These are phyloP conservation scores for Trypanosoma caninum DNA, from an alignment of 208 protist genomes.

Conservation along the genomic window DNA sequence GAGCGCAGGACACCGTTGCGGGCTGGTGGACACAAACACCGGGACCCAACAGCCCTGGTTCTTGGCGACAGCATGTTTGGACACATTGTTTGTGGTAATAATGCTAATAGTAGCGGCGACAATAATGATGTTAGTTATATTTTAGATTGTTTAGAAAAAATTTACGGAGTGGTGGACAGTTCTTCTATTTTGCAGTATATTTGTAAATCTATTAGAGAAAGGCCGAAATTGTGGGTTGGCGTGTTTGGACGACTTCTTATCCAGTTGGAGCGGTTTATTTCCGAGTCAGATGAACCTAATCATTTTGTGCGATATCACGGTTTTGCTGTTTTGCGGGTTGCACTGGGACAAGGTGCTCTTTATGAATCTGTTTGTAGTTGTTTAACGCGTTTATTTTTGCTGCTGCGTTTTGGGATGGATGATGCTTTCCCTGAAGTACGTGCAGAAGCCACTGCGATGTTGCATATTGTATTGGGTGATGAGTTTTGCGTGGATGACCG, in stretches of 20 bases:
- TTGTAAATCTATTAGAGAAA: constrained; percentile 3
- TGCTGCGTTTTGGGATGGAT: constrained; percentile 57
- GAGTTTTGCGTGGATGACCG: constrained; percentile 29
- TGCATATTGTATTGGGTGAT: constrained; percentile 26
- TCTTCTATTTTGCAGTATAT: constrained; percentile 20
- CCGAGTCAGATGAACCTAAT: constrained; percentile 23
- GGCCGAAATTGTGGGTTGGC: constrained; percentile 11
- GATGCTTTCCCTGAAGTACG: constrained; percentile 78
- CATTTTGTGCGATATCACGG: constrained; percentile 42
- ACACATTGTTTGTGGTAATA: neutral
- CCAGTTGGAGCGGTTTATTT: constrained; percentile 27
- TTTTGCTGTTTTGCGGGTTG: constrained; percentile 28
- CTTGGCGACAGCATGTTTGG: too few species aligned
- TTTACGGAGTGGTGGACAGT: constrained; percentile 2
- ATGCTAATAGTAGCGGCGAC: neutral
- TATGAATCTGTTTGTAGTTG: constrained; percentile 23
- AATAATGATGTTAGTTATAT: neutral
- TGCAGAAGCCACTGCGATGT: constrained; percentile 33
- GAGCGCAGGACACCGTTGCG: too few species aligned
- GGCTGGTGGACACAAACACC: neutral
- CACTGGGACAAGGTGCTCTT: constrained; percentile 21
- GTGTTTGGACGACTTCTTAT: constrained; percentile 22
- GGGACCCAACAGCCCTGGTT: neutral
- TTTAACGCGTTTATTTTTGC: constrained; percentile 35
- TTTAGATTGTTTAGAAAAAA: constrained; percentile 12